Conservation (phyloP, 108 stramenopile species). For the Nannochloropsis oceanica region DNA sequence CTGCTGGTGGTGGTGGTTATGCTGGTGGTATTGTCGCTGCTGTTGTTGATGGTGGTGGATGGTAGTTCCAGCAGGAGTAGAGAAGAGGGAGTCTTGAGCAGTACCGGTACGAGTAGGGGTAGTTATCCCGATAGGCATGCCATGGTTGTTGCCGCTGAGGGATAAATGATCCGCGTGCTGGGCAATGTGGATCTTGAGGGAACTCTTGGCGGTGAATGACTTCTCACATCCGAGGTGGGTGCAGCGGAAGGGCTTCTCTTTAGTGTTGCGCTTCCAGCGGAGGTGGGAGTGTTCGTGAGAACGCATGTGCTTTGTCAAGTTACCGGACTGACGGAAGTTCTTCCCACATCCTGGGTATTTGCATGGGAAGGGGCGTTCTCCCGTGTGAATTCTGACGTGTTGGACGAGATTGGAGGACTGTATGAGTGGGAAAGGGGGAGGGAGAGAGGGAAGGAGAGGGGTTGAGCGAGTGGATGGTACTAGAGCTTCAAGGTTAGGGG, state of each 20-base stretch:
- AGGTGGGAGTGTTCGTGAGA: conserved; percentile 8
- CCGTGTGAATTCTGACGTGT: conserved; percentile 16
- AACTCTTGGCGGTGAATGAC: conserved; percentile 13
- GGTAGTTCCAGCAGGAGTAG: no score
- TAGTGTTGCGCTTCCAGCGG: conserved; percentile 17
- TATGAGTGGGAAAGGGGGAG: neutral
- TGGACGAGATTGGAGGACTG: conserved; percentile 15
- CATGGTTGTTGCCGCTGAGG: no score
- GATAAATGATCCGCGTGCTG: neutral
- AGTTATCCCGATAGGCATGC: no score
- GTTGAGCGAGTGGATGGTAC: neutral
- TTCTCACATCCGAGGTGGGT: conserved; percentile 6
- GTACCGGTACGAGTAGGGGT: no score
- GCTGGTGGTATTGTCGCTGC: no score
- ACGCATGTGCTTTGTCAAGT: conserved; percentile 17
- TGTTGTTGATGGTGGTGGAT: no score
- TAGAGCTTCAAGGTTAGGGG: neutral
- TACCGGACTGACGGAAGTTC: conserved; percentile 15
- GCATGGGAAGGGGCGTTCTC: conserved; percentile 10
- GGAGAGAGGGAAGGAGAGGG: neutral
- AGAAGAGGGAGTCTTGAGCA: no score
- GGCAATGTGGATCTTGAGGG: conserved; percentile 4
- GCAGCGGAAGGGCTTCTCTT: conserved; percentile 15
- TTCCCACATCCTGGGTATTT: conserved; percentile 4
- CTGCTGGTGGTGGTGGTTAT: no score